Evolutionary conservation across 768 basidiomycete species (phyloP), one percentile per base, ranked within the genome.

Genomic region (Xerocomus spinulosus): DNA sequence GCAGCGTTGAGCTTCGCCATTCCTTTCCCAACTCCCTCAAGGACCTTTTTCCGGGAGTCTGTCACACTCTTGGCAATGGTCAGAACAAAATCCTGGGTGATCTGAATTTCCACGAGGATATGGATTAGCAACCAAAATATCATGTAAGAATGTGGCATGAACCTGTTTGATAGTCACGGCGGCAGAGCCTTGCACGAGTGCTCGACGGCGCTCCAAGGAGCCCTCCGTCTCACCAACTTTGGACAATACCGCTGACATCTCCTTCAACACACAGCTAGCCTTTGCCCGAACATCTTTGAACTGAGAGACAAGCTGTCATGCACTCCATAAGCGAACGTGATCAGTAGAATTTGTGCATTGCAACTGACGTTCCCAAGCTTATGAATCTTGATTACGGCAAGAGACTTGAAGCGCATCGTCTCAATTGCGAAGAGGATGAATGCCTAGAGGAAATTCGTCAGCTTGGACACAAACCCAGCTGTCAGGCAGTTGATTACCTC

Each of bases 11-110:
- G 63, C 42, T 79, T 80, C n/a, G 64, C 57, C 46, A 86, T 73
- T 15, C 89, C 87, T 60, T 84, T 88, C 24, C 79, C 82, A 34
- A 83, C 70, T 23, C 87, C 87, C 46, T 87, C 86, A 18, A 81
- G 64, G 7, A 84, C 77, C 64, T 81, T 86, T 63, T 79, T 86
- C 34, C 83, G 81, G 3, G 87, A 70, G 23, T 92, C 87, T 6
- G 73, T 76, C 32, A 85, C 66, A 56, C 72, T 85, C 70, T 85
- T 87, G 12, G 78, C 79, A 23, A 84, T 65, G 18, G 72, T 72
- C 48, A 79, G 63, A 37, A 82, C 70, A 55, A 83, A 84, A 48
- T 87, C 86, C 25, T 78, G 74, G 50, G 81, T 79, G 39, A 87
- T 71, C 83, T 87, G 51, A 17, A n/a, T 28, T 37, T 9, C 37